These are phyloP conservation scores for Rhodotorula graminis DNA, from an alignment of 768 basidiomycete species.

Conservation along the genomic window DNA sequence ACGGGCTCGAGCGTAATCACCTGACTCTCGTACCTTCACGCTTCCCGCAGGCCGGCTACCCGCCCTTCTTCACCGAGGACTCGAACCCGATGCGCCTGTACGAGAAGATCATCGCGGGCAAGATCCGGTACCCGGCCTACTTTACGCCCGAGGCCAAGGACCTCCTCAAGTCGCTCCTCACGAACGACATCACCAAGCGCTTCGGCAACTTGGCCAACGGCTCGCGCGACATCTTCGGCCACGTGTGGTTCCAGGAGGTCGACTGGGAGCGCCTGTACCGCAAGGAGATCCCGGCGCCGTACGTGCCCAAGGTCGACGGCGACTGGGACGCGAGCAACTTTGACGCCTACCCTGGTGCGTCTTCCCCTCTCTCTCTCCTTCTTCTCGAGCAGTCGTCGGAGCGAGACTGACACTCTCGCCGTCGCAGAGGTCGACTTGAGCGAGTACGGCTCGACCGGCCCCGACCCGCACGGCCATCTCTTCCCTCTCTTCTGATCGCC, in stretches of 20 bases:
- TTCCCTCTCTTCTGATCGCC: constrained; percentile 29
- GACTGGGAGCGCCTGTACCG: constrained; percentile 72
- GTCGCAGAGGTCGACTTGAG: constrained; percentile 34
- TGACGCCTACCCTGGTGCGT: constrained; percentile 36
- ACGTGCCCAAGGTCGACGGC: constrained; percentile 80
- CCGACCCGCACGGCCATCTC: constrained; percentile 43
- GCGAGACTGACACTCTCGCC: too few relatives aligned
- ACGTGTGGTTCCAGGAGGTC: constrained; percentile 91
- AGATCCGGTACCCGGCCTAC: constrained; percentile 82
- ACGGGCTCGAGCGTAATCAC: neutral
- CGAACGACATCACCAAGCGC: constrained; percentile 85
- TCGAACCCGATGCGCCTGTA: constrained; percentile 98
- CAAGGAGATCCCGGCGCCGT: constrained; percentile 89
- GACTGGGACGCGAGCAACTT: constrained; percentile 87
- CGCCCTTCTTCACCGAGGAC: constrained; percentile 81
- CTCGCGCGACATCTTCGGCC: constrained; percentile 81
- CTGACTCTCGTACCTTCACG: too few relatives aligned
- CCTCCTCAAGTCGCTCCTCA: constrained; percentile 80
- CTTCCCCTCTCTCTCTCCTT: neutral
- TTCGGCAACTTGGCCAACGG: constrained; percentile 92
- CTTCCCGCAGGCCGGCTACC: constrained; percentile 46
- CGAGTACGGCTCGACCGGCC: constrained; percentile 40
- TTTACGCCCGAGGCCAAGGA: constrained; percentile 86
- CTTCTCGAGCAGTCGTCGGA: too few relatives aligned
- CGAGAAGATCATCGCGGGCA: constrained; percentile 88